These are phyloP conservation scores for Blastobotrys ciferrii DNA, from an alignment of 1,139 yeast genomes.

Conservation along the genomic window DNA sequence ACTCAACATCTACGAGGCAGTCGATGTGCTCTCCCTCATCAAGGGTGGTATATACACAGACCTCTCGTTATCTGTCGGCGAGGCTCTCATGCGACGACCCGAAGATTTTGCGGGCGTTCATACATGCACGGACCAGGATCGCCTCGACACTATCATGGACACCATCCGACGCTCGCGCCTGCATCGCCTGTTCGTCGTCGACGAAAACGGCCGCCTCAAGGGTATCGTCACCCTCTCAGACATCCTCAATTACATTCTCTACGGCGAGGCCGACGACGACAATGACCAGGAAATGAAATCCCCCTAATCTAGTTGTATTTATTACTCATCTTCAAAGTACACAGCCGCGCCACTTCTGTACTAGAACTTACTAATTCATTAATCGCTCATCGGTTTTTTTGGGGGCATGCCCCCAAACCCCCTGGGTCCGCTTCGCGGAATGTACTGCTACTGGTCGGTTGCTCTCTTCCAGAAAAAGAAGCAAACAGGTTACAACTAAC, in stretches of 20 bases:
- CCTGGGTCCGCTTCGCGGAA: too few species aligned
- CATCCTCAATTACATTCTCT: slow-evolving; percentile 76
- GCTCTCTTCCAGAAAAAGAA: too few species aligned
- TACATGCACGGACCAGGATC: slow-evolving; percentile 86
- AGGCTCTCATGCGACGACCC: slow-evolving; percentile 89
- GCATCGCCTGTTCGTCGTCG: slow-evolving; percentile 91
- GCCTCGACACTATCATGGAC: slow-evolving; percentile 88
- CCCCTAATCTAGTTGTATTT: background rate
- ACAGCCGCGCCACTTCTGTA: background rate
- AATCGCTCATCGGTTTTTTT: too few species aligned
- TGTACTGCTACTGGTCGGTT: too few species aligned
- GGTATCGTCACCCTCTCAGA: slow-evolving; percentile 93
- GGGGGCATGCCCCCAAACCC: too few species aligned
- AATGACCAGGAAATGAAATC: background rate
- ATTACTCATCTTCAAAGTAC: background rate
- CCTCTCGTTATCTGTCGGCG: slow-evolving; percentile 88
- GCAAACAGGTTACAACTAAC: background rate
- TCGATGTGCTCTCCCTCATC: slow-evolving; percentile 86
- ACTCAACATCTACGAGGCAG: slow-evolving; percentile 92
- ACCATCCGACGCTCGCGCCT: slow-evolving; percentile 88
- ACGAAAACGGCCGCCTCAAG: slow-evolving; percentile 67
- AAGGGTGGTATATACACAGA: slow-evolving; percentile 95
- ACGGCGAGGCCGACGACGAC: slow-evolving; percentile 44
- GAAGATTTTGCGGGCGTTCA: slow-evolving; percentile 98
- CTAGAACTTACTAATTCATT: background rate